These are phyloP conservation scores for Wickerhamiella spandovensis DNA, from an alignment of 805 yeast species.

Conservation along the genomic window DNA sequence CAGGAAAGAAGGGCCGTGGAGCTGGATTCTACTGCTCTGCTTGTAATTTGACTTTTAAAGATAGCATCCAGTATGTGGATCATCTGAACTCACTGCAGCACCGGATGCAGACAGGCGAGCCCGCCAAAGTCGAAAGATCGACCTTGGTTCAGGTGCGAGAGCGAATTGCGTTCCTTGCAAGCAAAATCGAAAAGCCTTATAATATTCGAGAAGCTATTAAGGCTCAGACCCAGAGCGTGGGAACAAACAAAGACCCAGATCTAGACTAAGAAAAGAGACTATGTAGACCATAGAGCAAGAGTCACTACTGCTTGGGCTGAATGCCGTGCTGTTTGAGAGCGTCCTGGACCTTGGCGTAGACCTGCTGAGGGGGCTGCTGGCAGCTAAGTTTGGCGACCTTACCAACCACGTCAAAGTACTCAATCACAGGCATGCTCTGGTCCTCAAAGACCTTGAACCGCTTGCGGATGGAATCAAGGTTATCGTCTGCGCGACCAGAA, in stretches of 20 bases:
- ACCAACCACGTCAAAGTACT: slow-evolving; percentile 55
- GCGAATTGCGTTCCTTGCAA: slow-evolving; percentile 27
- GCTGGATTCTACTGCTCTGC: slow-evolving; percentile 78
- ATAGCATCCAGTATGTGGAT: slow-evolving; percentile 66
- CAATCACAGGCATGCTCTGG: slow-evolving; percentile 89
- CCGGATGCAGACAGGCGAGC: slow-evolving; percentile 23
- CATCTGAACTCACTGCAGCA: slow-evolving; percentile 71
- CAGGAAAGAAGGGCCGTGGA: slow-evolving; percentile 37
- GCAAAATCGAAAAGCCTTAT: slow-evolving; percentile 16
- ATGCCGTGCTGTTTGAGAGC: slow-evolving; percentile 38
- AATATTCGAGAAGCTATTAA: neutral
- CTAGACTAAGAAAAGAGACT: too few relatives aligned
- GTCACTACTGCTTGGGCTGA: neutral
- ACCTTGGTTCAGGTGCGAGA: slow-evolving; percentile 37
- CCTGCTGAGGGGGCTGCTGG: slow-evolving; percentile 67
- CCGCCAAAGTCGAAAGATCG: slow-evolving; percentile 30
- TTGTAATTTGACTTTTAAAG: slow-evolving; percentile 72
- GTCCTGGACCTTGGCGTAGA: slow-evolving; percentile 51
- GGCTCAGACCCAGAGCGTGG: neutral
- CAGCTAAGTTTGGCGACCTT: slow-evolving; percentile 72
- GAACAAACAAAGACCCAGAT: neutral
- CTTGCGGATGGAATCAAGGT: slow-evolving; percentile 77
- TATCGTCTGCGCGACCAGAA: slow-evolving; percentile 88
- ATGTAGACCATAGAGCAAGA: neutral
- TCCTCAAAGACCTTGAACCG: slow-evolving; percentile 77